Conservation (phyloP, 2,329 filamentous ascomycete genomes). For the Neofusicoccum sp. region DNA sequence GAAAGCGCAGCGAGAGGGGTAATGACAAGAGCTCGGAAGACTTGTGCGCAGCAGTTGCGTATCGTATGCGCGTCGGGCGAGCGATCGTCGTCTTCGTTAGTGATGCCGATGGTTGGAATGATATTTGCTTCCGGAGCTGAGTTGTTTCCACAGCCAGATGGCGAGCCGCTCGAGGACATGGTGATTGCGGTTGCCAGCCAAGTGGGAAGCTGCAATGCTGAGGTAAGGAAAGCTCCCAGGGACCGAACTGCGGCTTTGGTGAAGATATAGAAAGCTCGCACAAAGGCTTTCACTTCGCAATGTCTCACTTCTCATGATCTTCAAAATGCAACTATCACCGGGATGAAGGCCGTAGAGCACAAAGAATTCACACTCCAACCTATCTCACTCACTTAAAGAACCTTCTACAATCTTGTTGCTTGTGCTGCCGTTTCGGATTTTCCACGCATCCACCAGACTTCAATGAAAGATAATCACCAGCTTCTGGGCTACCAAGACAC, state of each 20-base stretch:
- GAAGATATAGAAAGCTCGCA: not conserved
- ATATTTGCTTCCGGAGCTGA: not conserved
- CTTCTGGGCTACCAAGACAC: not conserved
- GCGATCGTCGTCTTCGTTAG: not conserved
- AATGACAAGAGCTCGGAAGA: not conserved
- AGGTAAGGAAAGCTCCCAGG: not conserved
- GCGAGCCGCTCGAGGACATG: not conserved
- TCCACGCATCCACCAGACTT: not conserved
- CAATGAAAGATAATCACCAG: not conserved
- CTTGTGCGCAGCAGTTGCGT: not conserved
- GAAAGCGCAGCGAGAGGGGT: not conserved
- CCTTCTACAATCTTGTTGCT: not conserved
- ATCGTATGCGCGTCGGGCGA: too few species aligned
- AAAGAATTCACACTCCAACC: too few species aligned
- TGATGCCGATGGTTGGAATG: not conserved
- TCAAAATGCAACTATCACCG: not conserved
- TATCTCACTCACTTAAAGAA: too few species aligned
- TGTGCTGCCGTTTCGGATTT: not conserved
- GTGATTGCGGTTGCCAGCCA: not conserved
- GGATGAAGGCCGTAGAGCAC: not conserved
- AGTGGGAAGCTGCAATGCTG: not conserved
- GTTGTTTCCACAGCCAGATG: not conserved
- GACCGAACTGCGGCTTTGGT: not conserved
- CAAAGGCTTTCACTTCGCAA: not conserved
- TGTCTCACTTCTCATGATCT: not conserved